Percentiles rank a stretch among this genome's conserved stretches.
Evolutionary conservation across 768 basidiomycete species (phyloP).

Genomic region (Sporobolomyces pararoseus): DNA sequence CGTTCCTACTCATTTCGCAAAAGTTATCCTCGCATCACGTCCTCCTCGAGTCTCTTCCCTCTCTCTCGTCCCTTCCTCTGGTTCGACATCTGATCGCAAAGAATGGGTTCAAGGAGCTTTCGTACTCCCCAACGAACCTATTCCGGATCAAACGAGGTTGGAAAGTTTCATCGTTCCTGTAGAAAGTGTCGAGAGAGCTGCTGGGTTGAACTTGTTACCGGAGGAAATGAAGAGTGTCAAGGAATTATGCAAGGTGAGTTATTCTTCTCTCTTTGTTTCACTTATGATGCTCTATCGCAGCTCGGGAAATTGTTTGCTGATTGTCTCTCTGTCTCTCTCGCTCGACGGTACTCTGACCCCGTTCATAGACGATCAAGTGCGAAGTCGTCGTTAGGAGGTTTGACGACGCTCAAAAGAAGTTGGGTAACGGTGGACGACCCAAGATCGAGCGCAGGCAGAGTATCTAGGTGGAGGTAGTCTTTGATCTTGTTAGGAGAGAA

Average conservation of each 20-base stretch:
- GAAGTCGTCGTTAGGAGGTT: slow-evolving; percentile 82
- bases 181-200: slow-evolving; percentile 80
- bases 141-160: slow-evolving; percentile 76
- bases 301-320: too few relatives aligned
- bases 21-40: slow-evolving; percentile 80
- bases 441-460: slow-evolving; percentile 15
- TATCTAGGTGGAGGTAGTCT: neutral
- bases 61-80: neutral
- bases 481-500: too few relatives aligned
- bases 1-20: slow-evolving; percentile 97
- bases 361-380: slow-evolving; percentile 76
- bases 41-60: slow-evolving; percentile 49
- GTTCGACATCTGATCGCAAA: slow-evolving; percentile 35
- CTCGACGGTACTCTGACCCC: too few relatives aligned
- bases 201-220: slow-evolving; percentile 83
- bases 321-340: too few relatives aligned
- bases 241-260: slow-evolving; percentile 66
- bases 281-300: too few relatives aligned
- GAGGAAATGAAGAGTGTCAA: slow-evolving; percentile 72
- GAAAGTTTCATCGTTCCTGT: slow-evolving; percentile 81
- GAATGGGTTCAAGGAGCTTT: slow-evolving; percentile 90
- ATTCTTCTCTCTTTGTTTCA: neutral
- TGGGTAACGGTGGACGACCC: slow-evolving; percentile 15
- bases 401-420: slow-evolving; percentile 60
- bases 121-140: slow-evolving; percentile 88